phyloP scores from a whole-genome alignment of 495 filamentous ascomycete genomes.

The Hyaloscypha variabilis region DNA sequence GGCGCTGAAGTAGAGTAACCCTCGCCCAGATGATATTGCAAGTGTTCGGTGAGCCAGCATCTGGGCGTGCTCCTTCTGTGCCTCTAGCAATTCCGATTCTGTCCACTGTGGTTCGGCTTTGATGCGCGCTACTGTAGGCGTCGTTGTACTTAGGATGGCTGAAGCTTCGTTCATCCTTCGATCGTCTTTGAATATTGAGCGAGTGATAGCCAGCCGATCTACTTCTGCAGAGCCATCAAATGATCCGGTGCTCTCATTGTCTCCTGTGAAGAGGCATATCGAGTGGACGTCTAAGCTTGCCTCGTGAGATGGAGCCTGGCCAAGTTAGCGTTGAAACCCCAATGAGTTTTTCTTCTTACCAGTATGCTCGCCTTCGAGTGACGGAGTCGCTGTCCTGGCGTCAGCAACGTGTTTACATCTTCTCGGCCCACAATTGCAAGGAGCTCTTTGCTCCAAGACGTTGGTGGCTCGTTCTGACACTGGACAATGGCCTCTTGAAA shows the following conservation, averaged over 20 bases:
- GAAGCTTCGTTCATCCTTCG: slow-evolving; percentile 82
- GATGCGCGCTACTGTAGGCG: slow-evolving; percentile 74
- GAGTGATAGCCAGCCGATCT: slow-evolving; percentile 79
- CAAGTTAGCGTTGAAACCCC: neutral
- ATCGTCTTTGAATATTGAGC: slow-evolving; percentile 88
- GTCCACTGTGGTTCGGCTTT: slow-evolving; percentile 76
- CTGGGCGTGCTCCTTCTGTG: slow-evolving; percentile 87
- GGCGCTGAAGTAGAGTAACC: slow-evolving; percentile 81
- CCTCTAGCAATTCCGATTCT: slow-evolving; percentile 85
- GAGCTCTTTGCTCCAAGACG: slow-evolving; percentile 69
- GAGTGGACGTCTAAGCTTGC: slow-evolving; percentile 74
- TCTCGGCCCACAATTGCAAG: slow-evolving; percentile 79
- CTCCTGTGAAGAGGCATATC: slow-evolving; percentile 63
- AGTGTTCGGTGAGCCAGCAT: slow-evolving; percentile 83
- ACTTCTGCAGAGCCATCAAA: slow-evolving; percentile 72
- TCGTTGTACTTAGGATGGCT: slow-evolving; percentile 75
- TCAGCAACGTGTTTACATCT: slow-evolving; percentile 73
- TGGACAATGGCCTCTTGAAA: slow-evolving; percentile 81
- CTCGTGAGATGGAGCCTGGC: slow-evolving; percentile 60
- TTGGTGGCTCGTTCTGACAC: slow-evolving; percentile 80
- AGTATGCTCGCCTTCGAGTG: slow-evolving; percentile 36
- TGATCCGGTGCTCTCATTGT: slow-evolving; percentile 58
- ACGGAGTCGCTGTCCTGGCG: slow-evolving; percentile 41
- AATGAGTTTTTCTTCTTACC: slow-evolving; percentile 30
- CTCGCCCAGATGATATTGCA: slow-evolving; percentile 82